Evolutionary conservation across 139 green algal species (phyloP).

Genomic region (Chlamydomonas sp.): DNA sequence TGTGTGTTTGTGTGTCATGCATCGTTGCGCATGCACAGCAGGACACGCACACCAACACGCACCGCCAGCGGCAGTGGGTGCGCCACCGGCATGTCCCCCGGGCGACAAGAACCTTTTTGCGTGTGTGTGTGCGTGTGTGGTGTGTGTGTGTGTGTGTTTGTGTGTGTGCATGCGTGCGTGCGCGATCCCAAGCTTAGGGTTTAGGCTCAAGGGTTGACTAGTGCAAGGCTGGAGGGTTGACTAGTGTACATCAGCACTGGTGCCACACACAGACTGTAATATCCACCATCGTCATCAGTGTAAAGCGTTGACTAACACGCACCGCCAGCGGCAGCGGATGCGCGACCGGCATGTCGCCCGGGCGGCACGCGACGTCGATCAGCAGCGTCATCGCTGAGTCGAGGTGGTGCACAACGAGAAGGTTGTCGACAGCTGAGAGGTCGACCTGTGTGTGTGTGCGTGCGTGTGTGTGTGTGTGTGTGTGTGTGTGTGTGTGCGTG

Average conservation of each 20-base stretch:
- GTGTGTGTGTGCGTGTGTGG: not conserved
- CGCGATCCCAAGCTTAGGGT: not conserved
- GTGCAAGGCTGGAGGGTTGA: no score
- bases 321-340: constrained; percentile 12
- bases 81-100: constrained; percentile 4
- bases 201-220: no score
- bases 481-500: not conserved
- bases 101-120: not conserved
- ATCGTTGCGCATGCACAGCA: no score
- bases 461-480: not conserved
- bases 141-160: not conserved
- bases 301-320: no score
- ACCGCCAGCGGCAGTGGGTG: constrained; percentile 11
- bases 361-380: constrained; percentile 3
- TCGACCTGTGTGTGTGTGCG: not conserved
- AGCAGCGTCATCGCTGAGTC: constrained; percentile 15
- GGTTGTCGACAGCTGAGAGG: constrained; percentile 9
- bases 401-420: constrained; percentile 9
- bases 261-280: not conserved
- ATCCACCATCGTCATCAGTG: no score
- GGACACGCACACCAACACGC: no score
- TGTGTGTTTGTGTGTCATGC: no score
- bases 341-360: constrained; percentile 8
- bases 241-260: no score
- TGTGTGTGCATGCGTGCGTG: no score